Evolutionary conservation across 164 flowering plant genomes (phyloP).

Genomic region (Piper betle): DNA sequence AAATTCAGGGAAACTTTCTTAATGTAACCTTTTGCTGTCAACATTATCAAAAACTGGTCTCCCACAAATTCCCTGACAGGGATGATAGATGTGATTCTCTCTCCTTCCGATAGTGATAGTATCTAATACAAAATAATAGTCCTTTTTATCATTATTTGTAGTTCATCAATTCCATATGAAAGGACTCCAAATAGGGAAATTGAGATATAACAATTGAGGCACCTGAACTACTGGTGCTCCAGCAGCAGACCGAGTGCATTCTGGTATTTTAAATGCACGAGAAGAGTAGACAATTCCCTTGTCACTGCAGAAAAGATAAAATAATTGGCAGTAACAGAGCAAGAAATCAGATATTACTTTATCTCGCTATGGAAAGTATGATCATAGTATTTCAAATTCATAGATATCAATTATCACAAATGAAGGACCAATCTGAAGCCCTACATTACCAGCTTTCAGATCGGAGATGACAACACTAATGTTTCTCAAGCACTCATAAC

Average conservation of each 20-base stretch:
- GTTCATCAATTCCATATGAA: not conserved
- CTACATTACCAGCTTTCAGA: too few species aligned
- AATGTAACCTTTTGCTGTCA: conserved; percentile 85
- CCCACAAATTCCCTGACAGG: conserved; percentile 80
- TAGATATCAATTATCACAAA: not conserved
- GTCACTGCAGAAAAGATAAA: conserved; percentile 42
- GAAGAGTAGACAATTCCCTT: conserved; percentile 84
- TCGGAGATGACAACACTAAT: too few species aligned
- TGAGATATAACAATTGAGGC: not conserved
- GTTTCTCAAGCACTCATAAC: too few species aligned
- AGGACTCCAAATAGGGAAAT: not conserved
- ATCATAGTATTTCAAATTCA: too few species aligned
- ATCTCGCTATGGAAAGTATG: not conserved
- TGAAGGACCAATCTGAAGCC: too few species aligned
- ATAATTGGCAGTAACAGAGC: not conserved
- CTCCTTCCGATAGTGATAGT: conserved; percentile 79
- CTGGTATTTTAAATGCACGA: conserved; percentile 90
- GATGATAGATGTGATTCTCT: conserved; percentile 87
- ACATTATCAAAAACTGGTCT: conserved; percentile 86
- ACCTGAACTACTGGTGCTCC: conserved; percentile 95
- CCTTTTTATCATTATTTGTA: not conserved
- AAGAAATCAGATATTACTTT: not conserved
- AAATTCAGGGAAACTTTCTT: conserved; percentile 74
- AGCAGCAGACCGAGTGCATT: conserved; percentile 78
- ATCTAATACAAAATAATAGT: conserved; percentile 28